Percentiles rank a stretch among this genome's conserved stretches.
These are phyloP conservation scores for Melocanna baccifera DNA, from an alignment of 176 grass and related monocot genomes.

Conservation along the genomic window DNA sequence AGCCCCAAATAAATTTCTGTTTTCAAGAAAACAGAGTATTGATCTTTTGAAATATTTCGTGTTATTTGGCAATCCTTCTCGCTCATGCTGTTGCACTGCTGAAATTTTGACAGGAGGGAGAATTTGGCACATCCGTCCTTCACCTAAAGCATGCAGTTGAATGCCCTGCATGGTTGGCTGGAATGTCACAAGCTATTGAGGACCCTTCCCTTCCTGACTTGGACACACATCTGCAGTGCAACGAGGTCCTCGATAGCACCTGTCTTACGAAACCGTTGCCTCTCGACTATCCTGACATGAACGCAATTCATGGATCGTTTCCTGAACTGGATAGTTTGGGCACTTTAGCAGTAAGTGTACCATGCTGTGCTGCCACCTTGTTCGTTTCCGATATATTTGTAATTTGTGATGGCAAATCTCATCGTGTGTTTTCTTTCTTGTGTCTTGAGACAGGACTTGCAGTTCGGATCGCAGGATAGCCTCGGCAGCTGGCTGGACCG, in stretches of 20 bases:
- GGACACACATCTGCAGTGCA: slow-evolving; percentile 20
- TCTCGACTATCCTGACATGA: neutral
- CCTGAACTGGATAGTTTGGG: slow-evolving; percentile 18
- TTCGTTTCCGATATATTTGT: neutral
- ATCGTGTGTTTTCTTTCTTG: neutral
- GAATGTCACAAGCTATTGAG: slow-evolving; percentile 25
- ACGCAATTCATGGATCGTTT: neutral
- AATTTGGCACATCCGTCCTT: slow-evolving; percentile 7
- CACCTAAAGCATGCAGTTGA: slow-evolving; percentile 19
- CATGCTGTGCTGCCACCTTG: neutral
- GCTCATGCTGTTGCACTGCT: neutral
- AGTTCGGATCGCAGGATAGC: slow-evolving; percentile 51
- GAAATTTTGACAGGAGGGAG: neutral
- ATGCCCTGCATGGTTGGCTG: slow-evolving; percentile 6
- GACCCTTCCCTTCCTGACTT: neutral
- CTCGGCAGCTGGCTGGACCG: slow-evolving; percentile 12
- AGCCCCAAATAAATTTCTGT: neutral
- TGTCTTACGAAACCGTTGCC: neutral
- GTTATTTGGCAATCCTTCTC: neutral
- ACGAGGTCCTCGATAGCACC: neutral
- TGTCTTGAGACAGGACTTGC: slow-evolving; percentile 37
- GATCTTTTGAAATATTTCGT: neutral
- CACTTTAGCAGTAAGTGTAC: slow-evolving; percentile 48
- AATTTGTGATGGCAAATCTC: neutral
- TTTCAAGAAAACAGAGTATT: neutral